Base-by-base conservation (phyloP, 352 stramenopile species). In the Peronospora tabacina region DNA sequence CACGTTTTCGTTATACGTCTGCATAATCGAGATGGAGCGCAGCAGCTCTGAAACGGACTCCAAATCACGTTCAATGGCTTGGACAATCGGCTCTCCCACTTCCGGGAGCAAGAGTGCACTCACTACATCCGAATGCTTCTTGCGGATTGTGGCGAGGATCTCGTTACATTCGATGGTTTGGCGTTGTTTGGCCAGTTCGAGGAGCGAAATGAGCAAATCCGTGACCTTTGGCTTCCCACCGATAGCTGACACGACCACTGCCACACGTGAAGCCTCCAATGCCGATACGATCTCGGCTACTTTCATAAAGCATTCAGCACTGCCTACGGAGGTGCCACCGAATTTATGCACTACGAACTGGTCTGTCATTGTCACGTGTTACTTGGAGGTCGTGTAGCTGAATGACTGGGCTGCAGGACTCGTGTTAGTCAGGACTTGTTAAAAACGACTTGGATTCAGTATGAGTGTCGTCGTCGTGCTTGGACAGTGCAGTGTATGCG, bases 301-400 rank as follows among this genome's bases (percentile, higher is more conserved):
- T 32, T 85, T 75, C 41, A 75, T 82, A 54, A 99, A 95, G 52
- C 92, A 90, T 43, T 92, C 80, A 40, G 89, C 76, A 63, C 93
- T 96, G 41, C 93, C 94, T 19, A 98, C 74, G 36, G 85, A 97
- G 40, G 85, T 97, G 34, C 96, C 96, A 49, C 96, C 96, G 69
- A 99, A 99, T 64, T 99, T 99, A 74, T 98, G 96, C 26, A 97
- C 90, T 28, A 97, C 87, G 34, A 90, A 93, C 58, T 86, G 73
- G 56, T 67, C 61, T 48, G 52, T 55, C 63, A 72, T 72, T 19
- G 41, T 41, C 22, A 26, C 22, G 22, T 26, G 22, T 39, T 13
- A 39, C 30, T 19, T 11, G 29, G 20, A 28, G 26, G 44, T 42
- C 47, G 37, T 50, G 52, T 66, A 34, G 38, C 35, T 13, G 39